phyloP scores from a whole-genome alignment of 75 land plant species.

The Gnetum montanum region DNA sequence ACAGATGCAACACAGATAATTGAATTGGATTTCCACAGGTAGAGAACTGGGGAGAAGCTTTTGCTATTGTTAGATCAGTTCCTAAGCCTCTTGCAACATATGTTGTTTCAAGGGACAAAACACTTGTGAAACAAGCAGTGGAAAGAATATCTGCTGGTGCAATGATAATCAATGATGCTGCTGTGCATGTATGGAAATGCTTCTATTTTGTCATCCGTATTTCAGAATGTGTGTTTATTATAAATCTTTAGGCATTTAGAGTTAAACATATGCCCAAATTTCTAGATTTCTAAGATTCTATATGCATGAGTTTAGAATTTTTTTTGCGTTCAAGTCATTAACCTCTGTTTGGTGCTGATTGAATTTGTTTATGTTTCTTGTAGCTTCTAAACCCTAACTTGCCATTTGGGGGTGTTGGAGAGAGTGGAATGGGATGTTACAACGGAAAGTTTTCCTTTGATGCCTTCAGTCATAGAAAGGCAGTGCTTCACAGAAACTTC shows the following conservation, averaged over 20 bases:
- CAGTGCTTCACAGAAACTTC: conserved; percentile 38
- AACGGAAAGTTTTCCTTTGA: conserved; percentile 63
- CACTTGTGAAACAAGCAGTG: conserved; percentile 37
- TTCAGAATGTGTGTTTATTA: background rate
- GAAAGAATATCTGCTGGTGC: conserved; percentile 54
- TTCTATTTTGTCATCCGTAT: background rate
- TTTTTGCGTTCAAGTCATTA: background rate
- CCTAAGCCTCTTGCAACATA: conserved; percentile 73
- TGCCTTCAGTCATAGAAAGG: conserved; percentile 55
- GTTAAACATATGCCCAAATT: background rate
- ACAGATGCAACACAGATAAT: no score
- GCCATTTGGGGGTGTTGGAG: conserved; percentile 69
- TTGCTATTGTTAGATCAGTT: conserved; percentile 38
- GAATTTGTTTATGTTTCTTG: background rate
- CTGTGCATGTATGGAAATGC: conserved; percentile 39
- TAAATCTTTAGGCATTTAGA: background rate
- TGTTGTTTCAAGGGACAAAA: conserved; percentile 47
- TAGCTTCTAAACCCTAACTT: conserved; percentile 25
- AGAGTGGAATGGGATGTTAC: conserved; percentile 52
- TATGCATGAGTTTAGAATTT: background rate
- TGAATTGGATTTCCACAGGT: no score
- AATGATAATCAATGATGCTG: conserved; percentile 59
- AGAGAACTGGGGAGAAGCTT: conserved; percentile 41
- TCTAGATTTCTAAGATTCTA: background rate
- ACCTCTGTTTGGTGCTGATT: background rate